Conservation (phyloP, 495 filamentous ascomycete genomes). For the Xylaria nigripes region DNA sequence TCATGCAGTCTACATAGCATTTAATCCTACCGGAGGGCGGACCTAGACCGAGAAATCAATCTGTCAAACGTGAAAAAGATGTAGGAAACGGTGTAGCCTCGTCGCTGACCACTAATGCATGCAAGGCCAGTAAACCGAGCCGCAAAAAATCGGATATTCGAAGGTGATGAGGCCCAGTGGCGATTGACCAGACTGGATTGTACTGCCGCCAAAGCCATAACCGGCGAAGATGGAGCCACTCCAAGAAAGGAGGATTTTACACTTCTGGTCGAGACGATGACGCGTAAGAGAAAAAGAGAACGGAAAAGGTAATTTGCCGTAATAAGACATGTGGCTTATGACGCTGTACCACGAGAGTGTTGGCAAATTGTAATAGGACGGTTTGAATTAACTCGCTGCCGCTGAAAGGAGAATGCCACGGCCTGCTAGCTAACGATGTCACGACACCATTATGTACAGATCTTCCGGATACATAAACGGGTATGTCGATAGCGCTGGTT, state of each 20-base stretch:
- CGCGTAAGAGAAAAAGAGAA: slow-evolving; percentile 3
- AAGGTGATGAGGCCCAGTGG: neutral
- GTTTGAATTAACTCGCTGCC: neutral
- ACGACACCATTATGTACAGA: slow-evolving; percentile 5
- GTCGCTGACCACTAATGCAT: neutral
- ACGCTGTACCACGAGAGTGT: slow-evolving; percentile 8
- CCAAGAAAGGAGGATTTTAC: slow-evolving; percentile 4
- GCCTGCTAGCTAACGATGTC: neutral
- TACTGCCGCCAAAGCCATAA: neutral
- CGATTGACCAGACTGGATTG: neutral
- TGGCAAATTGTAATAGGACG: slow-evolving; percentile 5
- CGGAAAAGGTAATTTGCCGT: neutral
- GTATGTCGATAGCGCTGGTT: no score
- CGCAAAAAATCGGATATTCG: neutral
- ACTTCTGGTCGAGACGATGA: slow-evolving; percentile 3
- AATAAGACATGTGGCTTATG: slow-evolving; percentile 4
- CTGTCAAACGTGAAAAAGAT: neutral
- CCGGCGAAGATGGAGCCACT: neutral
- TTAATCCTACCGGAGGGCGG: neutral
- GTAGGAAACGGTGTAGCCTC: neutral
- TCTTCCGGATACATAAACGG: neutral
- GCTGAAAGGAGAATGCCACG: neutral
- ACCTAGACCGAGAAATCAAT: neutral
- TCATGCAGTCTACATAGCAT: neutral
- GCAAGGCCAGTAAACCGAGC: neutral